Evolutionary conservation across 768 basidiomycete species (phyloP).

Genomic region (Panaeolus cyanescens): DNA sequence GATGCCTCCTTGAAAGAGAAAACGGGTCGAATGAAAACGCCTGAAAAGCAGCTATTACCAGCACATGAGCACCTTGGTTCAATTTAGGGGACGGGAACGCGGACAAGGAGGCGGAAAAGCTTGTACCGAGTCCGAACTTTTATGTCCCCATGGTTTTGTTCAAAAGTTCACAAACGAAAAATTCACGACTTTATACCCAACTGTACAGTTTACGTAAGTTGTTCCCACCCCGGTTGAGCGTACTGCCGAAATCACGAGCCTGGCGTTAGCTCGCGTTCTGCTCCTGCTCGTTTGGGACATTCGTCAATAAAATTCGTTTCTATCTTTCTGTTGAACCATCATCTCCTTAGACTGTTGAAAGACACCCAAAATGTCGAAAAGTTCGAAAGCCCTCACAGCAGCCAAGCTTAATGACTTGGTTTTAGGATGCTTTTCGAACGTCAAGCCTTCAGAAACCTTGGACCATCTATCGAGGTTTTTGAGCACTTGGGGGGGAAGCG

Average conservation of each 20-base stretch:
- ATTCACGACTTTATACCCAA: constrained; percentile 18
- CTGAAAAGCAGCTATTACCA: constrained; percentile 32
- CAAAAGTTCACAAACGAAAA: constrained; percentile 28
- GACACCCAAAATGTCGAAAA: constrained; percentile 46
- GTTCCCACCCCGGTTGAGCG: constrained; percentile 34
- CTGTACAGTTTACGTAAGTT: constrained; percentile 43
- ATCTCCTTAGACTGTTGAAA: background rate
- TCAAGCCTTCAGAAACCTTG: constrained; percentile 63
- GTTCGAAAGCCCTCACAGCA: constrained; percentile 47
- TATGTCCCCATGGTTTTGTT: constrained; percentile 84
- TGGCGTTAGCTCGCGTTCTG: background rate
- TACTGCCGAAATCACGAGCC: constrained; percentile 25
- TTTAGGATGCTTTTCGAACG: constrained; percentile 60
- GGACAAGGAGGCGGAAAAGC: constrained; percentile 86
- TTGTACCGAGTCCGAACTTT: constrained; percentile 90
- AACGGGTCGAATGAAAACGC: constrained; percentile 46
- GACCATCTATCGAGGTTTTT: constrained; percentile 77
- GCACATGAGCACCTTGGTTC: constrained; percentile 39
- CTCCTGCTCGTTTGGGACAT: background rate
- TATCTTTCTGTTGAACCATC: background rate
- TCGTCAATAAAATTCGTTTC: constrained; percentile 5
- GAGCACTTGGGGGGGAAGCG: constrained; percentile 85
- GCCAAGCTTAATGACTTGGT: constrained; percentile 61
- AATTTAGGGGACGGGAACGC: constrained; percentile 92
- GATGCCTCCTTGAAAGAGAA: constrained; percentile 60